Conservation (phyloP, 2,329 filamentous ascomycete genomes). For the Arthrobotrys megalospora region DNA sequence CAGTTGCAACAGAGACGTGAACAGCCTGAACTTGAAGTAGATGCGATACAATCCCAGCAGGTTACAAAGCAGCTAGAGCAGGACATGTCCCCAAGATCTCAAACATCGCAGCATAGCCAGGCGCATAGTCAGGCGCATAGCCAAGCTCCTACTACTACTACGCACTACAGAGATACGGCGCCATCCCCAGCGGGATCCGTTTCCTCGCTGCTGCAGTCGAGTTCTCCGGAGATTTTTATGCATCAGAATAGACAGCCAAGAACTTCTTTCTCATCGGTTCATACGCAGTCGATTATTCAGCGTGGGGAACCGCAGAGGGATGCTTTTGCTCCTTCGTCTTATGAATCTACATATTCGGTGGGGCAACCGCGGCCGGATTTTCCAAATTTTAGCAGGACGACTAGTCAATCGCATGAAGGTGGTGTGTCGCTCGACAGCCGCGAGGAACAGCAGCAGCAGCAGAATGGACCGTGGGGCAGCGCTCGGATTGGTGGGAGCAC, state of each 20-base stretch:
- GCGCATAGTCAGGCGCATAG: slow-evolving; percentile 35
- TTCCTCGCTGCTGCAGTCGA: slow-evolving; percentile 58
- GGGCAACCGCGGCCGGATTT: slow-evolving; percentile 55
- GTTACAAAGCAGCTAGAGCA: slow-evolving; percentile 45
- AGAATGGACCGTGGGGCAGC: slow-evolving; percentile 56
- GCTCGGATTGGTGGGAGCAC: slow-evolving; percentile 59
- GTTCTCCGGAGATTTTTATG: slow-evolving; percentile 60
- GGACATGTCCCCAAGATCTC: slow-evolving; percentile 57
- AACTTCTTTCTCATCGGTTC: slow-evolving; percentile 57
- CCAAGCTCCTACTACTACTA: slow-evolving; percentile 17
- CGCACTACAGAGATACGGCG: slow-evolving; percentile 54
- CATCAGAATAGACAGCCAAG: slow-evolving; percentile 55
- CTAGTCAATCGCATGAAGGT: slow-evolving; percentile 55
- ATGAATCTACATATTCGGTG: slow-evolving; percentile 57
- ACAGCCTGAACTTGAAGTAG: slow-evolving; percentile 54
- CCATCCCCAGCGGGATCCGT: slow-evolving; percentile 59
- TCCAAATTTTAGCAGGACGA: slow-evolving; percentile 49
- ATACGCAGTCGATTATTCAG: slow-evolving; percentile 34
- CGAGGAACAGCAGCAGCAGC: slow-evolving; percentile 35
- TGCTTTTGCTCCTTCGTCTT: slow-evolving; percentile 57
- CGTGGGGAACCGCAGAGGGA: slow-evolving; percentile 46
- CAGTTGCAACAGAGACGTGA: slow-evolving; percentile 58
- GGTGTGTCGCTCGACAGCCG: slow-evolving; percentile 56
- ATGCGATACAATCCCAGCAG: slow-evolving; percentile 45
- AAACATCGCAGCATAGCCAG: slow-evolving; percentile 57